Base-by-base conservation (phyloP, 139 green algal species). In the Picochlorum sp. region DNA sequence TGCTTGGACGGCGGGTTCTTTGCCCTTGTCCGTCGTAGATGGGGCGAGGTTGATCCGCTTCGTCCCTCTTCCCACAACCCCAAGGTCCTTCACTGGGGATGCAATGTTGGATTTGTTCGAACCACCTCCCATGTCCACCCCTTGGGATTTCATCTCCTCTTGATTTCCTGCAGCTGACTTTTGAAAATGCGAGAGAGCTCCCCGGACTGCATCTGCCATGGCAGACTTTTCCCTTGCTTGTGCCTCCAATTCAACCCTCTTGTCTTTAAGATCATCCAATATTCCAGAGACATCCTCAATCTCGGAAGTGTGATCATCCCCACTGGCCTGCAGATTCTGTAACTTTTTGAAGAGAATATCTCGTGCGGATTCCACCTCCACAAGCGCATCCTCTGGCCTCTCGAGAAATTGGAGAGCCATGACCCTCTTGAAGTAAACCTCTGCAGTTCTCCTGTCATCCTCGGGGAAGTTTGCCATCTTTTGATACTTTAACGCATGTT, bases 21-120 rank as follows among this genome's bases (percentile, higher is more conserved):
- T 46, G 10, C 11, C 24, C 2, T 58, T 23, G 11, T n/a, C 56
- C 13, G 65, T 6, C 44, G 62, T 37, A n/a, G 64, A 44, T 0
- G 76, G 68, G 30, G 68, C 61, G 26, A 83, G 69, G 37, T 76
- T 69, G 62, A 85, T 77, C 61, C 81, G 77, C 76, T 80, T 84
- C 44, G 67, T 82, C 26, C 78, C 78, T 6, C 75, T 69, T 21
- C 78, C 78, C 20, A 84, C 75, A 20, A 83, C 68, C 0, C 78
- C 78, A 56, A 84, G 58, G 54, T 84, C 60, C 34, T 68, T 47
- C 44, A 82, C 71, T 11, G 67, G 10, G 1, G 64, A 61, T 24
- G 47, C 6, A 3, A 41, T 14, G 16, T 9, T 37, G 11, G 51
- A 16, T 18, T 51, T 8, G 16, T 47, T 23, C 1, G 37, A 23